Base-by-base conservation (phyloP, 148 eudicot species). In the Chenopodium formosanum region DNA sequence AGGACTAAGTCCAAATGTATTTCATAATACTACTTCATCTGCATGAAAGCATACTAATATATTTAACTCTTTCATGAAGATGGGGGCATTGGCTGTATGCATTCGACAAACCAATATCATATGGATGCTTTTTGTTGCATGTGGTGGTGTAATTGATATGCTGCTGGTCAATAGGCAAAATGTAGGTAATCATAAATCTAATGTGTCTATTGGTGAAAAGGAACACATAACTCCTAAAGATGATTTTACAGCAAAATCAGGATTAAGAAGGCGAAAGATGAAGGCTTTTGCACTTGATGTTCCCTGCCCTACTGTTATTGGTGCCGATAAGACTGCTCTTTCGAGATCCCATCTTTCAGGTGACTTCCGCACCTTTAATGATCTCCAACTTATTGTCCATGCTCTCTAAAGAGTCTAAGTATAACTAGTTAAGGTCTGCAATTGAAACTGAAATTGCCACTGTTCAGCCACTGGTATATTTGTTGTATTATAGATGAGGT, bases 21-120 rank as follows among this genome's bases (percentile, higher is more conserved):
- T 4, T 62, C 17, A 63, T 32, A 17, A 4, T 69, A 16, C 7
- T 63, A 23, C 3, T 8, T 75, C 70, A 74, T 40, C 27, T 68
- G 23, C 37, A 3, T 16, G 8, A 4, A 65, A 48, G 37, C 37
- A 74, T 19, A 46, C 58, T 17, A 47, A 4, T 80, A 68, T n/a
- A 67, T 79, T 76, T 77, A 20, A 76, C 77, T 67, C 53, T 79
- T 82, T 40, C 72, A 63, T 92, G 94, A 88, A 96, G 99, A 85
- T 94, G 76, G 99, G 99, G 71, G 91, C 88, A 56, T 78, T 96
- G 83, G 90, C 97, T 31, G 90, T 96, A 68, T 82, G 92, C 81
- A 82, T 96, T 76, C 88, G 99, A 53, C 98, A 96, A 87, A 94
- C 97, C 66, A 96, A 96, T 90, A 87, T 96, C 73, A 85, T 96